Evolutionary conservation across 2,329 filamentous ascomycete genomes (phyloP).

Genomic region (Botrytis fragariae): DNA sequence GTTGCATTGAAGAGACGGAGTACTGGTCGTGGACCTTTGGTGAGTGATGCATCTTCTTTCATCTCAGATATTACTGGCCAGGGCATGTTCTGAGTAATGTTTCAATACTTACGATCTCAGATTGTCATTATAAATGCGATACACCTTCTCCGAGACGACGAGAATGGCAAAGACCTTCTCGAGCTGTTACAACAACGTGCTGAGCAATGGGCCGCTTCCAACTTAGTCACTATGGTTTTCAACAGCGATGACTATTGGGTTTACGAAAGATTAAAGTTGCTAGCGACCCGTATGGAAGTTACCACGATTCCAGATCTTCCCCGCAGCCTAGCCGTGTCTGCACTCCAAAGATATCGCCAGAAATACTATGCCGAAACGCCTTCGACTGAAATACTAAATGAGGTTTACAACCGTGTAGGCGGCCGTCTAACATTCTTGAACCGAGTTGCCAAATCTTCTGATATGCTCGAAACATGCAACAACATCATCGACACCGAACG

Average conservation of each 20-base stretch:
- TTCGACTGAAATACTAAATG: slow-evolving; percentile 56
- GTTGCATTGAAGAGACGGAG: slow-evolving; percentile 73
- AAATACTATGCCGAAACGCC: slow-evolving; percentile 70
- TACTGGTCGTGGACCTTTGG: slow-evolving; percentile 61
- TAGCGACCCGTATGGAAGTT: slow-evolving; percentile 93
- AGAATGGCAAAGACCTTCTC: slow-evolving; percentile 87
- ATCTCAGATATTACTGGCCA: too few relatives aligned
- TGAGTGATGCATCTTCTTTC: slow-evolving; percentile 41
- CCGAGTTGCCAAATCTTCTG: slow-evolving; percentile 77
- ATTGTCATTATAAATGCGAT: slow-evolving; percentile 85
- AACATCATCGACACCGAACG: slow-evolving; percentile 69
- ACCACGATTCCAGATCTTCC: slow-evolving; percentile 80
- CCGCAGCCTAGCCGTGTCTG: slow-evolving; percentile 72
- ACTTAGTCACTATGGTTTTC: slow-evolving; percentile 87
- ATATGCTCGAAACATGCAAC: slow-evolving; percentile 80
- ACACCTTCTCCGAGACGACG: slow-evolving; percentile 86
- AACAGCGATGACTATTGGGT: slow-evolving; percentile 99
- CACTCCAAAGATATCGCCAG: slow-evolving; percentile 74
- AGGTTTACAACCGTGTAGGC: slow-evolving; percentile 83
- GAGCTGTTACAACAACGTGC: slow-evolving; percentile 94
- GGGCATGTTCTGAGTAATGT: too few relatives aligned
- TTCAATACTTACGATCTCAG: not conserved
- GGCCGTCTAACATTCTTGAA: slow-evolving; percentile 86
- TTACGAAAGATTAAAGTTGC: slow-evolving; percentile 88
- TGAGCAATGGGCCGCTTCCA: slow-evolving; percentile 92